Evolutionary conservation across 148 eudicot species (phyloP).

Genomic region (Heliamphora exappendiculata): DNA sequence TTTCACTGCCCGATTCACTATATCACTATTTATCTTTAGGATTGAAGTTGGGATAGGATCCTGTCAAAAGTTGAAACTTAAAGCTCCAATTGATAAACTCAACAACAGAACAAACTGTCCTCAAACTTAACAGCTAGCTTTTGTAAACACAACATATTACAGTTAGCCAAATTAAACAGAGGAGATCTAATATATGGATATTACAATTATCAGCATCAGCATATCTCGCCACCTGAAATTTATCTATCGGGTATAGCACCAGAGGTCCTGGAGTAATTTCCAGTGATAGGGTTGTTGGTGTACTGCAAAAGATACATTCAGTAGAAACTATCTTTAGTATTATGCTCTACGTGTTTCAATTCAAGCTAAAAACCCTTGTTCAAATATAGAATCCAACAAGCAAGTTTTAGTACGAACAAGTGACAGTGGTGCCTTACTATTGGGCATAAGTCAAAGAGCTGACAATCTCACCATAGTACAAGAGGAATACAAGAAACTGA

Average conservation of each 20-base stretch:
- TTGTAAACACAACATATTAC: constrained; percentile 89
- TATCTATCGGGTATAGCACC: constrained; percentile 90
- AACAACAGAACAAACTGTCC: constrained; percentile 6
- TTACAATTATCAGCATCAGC: background rate
- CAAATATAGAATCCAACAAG: background rate
- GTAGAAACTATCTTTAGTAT: background rate
- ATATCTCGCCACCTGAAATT: constrained; percentile 64
- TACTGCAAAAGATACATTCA: constrained; percentile 40
- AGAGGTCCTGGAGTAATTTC: constrained; percentile 81
- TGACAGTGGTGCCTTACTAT: background rate
- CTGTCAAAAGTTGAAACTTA: constrained; percentile 36
- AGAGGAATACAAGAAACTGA: constrained; percentile 33
- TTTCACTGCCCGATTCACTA: constrained; percentile 70
- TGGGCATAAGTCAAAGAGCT: background rate
- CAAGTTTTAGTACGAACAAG: background rate
- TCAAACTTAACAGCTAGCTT: constrained; percentile 41
- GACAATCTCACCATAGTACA: background rate
- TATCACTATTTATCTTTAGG: constrained; percentile 71
- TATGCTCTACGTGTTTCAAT: background rate
- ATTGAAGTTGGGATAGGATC: constrained; percentile 95
- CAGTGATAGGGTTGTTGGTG: constrained; percentile 70
- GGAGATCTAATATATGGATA: background rate
- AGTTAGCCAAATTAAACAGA: background rate
- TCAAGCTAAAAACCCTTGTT: background rate
- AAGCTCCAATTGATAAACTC: background rate